Evolutionary conservation across 305 asterid species (phyloP), one percentile per base, ranked within the genome.

Genomic region (Fraxinus velutina): DNA sequence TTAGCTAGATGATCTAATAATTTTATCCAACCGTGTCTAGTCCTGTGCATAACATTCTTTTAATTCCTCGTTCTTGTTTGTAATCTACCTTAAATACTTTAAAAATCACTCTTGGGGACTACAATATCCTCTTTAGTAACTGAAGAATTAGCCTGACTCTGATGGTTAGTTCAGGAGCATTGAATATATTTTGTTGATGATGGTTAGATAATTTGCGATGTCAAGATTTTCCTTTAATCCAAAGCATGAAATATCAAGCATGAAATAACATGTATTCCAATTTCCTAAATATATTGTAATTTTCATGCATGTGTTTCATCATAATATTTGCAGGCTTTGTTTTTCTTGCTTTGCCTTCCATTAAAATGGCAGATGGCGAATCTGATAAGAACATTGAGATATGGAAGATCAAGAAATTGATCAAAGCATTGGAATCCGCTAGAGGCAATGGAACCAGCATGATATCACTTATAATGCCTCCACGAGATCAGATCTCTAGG

Each of bases 381-480:
- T 75, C 86, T 32, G 89, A 84, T 71, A 86, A 78, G 30, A 86
- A 86, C 80, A 81, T 86, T 64, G 87, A 86, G 86, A 81, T 84
- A 81, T 82, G 87, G 87, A 86, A 86, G 78, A 86, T 86, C 75
- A 84, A 86, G 86, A 86, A 86, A 73, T 76, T 86, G 78, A 86
- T 86, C 66, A 86, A 84, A 79, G 89, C 89, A 10, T 78, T 86
- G 77, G 89, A 86, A 79, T 75, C 86, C 36, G 87, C 89, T 76
- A 80, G 87, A 70, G 89, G 89, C 66, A 84, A 86, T 79, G 89
- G 89, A 4, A 86, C 89, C 37, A 82, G 89, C 77, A 86, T 86
- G 89, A 86, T 86, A 50, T 86, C 89, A 27, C 87, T 86, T 79
- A 86, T 84, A 30, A 86, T 84, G 87, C 89, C 89, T 76, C 89